These are phyloP conservation scores for Chaetomium tenue DNA, from an alignment of 495 filamentous ascomycete species.

Conservation along the genomic window DNA sequence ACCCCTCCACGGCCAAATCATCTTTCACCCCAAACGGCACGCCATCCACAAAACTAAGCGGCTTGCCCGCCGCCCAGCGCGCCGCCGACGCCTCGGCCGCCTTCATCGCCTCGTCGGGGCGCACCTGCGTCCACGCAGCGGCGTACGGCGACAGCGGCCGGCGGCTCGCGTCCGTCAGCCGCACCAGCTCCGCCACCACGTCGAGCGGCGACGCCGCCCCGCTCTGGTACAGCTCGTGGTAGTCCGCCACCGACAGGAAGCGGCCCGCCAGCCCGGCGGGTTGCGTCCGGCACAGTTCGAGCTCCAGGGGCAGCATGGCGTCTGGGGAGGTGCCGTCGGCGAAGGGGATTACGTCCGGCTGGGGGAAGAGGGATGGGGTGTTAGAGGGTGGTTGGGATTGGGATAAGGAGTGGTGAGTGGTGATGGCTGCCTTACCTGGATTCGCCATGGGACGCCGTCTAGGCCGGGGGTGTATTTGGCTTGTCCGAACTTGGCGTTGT, in stretches of 20 bases:
- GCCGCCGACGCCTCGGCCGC: constrained; percentile 70
- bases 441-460: constrained; percentile 57
- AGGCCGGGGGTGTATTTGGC: constrained; percentile 60
- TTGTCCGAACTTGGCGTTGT: constrained; percentile 67
- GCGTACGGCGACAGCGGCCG: constrained; percentile 57
- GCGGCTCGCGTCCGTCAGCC: constrained; percentile 57
- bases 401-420: background rate
- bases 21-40: constrained; percentile 87
- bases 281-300: constrained; percentile 36
- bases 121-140: constrained; percentile 61
- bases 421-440: constrained; percentile 44
- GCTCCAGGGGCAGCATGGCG: constrained; percentile 36
- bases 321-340: constrained; percentile 27
- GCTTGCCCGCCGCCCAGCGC: constrained; percentile 63
- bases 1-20: constrained; percentile 74
- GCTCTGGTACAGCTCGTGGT: constrained; percentile 66
- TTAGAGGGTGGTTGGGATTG: background rate
- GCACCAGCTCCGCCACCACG: constrained; percentile 68
- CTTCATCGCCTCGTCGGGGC: constrained; percentile 58
- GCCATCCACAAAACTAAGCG: constrained; percentile 72
- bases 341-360: constrained; percentile 79
- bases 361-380: background rate
- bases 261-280: constrained; percentile 42
- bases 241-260: constrained; percentile 73
- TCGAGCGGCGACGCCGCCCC: constrained; percentile 67